phyloP scores from a whole-genome alignment of 768 basidiomycete genomes.

The Ramaria rubella region DNA sequence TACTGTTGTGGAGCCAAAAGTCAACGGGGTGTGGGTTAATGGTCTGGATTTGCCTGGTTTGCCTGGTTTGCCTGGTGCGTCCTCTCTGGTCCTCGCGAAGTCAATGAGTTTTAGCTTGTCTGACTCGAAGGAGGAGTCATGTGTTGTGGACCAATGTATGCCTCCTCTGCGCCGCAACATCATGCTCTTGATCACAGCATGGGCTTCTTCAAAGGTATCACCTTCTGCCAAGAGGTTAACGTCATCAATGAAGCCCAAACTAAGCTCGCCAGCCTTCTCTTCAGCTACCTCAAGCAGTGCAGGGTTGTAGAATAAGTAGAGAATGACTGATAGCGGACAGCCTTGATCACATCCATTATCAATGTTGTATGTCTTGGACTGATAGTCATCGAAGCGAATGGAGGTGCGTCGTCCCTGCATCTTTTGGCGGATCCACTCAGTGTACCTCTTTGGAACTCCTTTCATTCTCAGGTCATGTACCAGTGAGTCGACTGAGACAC shows the following conservation, averaged over 20 bases:
- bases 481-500: not conserved
- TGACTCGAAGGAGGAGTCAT: constrained; percentile 29
- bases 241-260: constrained; percentile 10
- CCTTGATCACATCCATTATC: too few relatives aligned
- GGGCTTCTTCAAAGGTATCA: constrained; percentile 17
- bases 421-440: not conserved
- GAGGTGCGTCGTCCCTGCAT: not conserved
- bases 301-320: constrained; percentile 20
- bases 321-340: constrained; percentile 18
- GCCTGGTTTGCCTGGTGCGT: not conserved
- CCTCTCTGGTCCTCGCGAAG: constrained; percentile 14
- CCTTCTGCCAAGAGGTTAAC: constrained; percentile 21
- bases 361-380: not conserved
- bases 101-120: constrained; percentile 27
- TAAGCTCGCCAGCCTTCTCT: not conserved
- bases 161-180: constrained; percentile 21
- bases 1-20: constrained; percentile 15
- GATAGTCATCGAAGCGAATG: not conserved
- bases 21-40: constrained; percentile 3
- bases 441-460: not conserved
- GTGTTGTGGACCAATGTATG: constrained; percentile 21
- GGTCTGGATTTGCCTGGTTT: not conserved
- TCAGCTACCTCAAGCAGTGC: constrained; percentile 14
- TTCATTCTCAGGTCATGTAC: not conserved
- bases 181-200: constrained; percentile 19